These are phyloP conservation scores for Dioszegia crocea DNA, from an alignment of 768 basidiomycete genomes.

Conservation along the genomic window DNA sequence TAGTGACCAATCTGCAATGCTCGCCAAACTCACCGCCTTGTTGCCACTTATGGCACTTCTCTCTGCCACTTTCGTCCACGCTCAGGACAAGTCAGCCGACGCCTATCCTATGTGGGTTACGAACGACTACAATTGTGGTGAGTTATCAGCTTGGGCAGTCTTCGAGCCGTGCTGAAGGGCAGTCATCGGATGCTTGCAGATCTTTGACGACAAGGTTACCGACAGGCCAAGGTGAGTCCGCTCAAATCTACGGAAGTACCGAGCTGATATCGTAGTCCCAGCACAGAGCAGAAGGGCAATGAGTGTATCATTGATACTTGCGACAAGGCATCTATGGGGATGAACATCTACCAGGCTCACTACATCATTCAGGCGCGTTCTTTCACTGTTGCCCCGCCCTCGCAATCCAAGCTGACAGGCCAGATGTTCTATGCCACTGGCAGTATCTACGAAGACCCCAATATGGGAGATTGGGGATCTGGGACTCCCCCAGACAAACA, in stretches of 20 bases:
- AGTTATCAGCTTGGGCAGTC: background rate
- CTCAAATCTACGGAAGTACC: background rate
- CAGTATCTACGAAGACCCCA: slow-evolving; percentile 23
- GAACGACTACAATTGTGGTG: slow-evolving; percentile 30
- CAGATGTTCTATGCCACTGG: slow-evolving; percentile 29
- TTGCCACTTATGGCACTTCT: background rate
- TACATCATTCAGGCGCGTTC: slow-evolving; percentile 27
- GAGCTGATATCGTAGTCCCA: background rate
- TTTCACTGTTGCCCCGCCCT: background rate
- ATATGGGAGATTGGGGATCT: slow-evolving; percentile 2
- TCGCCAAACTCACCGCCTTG: background rate
- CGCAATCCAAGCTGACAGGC: background rate
- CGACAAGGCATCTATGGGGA: slow-evolving; percentile 1
- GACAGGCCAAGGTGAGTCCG: slow-evolving; percentile 9
- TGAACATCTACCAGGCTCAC: slow-evolving; percentile 23
- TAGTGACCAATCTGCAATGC: background rate
- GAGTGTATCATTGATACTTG: slow-evolving; percentile 14
- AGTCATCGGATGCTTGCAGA: slow-evolving; percentile 17
- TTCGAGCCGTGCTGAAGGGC: background rate
- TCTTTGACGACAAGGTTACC: slow-evolving; percentile 14
- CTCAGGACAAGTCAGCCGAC: slow-evolving; percentile 2
- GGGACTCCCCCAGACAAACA: background rate
- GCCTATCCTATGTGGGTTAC: slow-evolving; percentile 26
- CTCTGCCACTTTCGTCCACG: background rate
- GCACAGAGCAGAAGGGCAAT: slow-evolving; percentile 1